Evolutionary conservation across 805 yeast species (phyloP).

Genomic region (Candida vartiovaarae): DNA sequence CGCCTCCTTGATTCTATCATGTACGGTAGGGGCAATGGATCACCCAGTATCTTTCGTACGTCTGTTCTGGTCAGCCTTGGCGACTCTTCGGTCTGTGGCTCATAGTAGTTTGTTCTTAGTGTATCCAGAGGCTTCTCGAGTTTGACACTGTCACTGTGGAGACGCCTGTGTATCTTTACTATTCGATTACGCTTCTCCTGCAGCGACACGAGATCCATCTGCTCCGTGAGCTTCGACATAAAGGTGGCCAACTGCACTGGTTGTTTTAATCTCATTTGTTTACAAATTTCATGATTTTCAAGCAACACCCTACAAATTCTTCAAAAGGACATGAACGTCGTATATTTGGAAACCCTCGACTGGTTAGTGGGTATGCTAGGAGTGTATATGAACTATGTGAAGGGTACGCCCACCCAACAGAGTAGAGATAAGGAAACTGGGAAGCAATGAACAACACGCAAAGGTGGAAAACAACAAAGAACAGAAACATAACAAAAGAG

Average conservation of each 20-base stretch:
- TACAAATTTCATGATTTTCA: no score
- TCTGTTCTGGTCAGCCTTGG: slow-evolving; percentile 1
- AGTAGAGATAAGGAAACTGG: background rate
- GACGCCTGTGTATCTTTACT: slow-evolving; percentile 9
- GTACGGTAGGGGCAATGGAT: slow-evolving; percentile 34
- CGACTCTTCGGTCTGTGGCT: background rate
- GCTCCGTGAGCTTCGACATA: slow-evolving; percentile 1
- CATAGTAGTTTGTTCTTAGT: background rate
- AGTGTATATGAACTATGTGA: background rate
- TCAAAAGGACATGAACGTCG: background rate
- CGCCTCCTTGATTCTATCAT: slow-evolving; percentile 4
- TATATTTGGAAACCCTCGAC: background rate
- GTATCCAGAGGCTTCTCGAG: background rate
- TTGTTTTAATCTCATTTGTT: background rate
- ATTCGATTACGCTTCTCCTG: slow-evolving; percentile 8
- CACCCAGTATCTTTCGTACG: slow-evolving; percentile 23
- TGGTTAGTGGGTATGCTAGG: no score
- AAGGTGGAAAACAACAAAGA: background rate
- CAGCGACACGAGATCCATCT: background rate
- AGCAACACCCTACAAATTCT: no score
- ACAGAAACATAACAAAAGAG: background rate
- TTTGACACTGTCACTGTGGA: slow-evolving; percentile 5
- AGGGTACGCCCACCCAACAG: background rate
- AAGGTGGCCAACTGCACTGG: no score
- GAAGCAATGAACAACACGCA: background rate